phyloP scores from a whole-genome alignment of 805 yeast species.

The Schwanniomyces occidentalis region DNA sequence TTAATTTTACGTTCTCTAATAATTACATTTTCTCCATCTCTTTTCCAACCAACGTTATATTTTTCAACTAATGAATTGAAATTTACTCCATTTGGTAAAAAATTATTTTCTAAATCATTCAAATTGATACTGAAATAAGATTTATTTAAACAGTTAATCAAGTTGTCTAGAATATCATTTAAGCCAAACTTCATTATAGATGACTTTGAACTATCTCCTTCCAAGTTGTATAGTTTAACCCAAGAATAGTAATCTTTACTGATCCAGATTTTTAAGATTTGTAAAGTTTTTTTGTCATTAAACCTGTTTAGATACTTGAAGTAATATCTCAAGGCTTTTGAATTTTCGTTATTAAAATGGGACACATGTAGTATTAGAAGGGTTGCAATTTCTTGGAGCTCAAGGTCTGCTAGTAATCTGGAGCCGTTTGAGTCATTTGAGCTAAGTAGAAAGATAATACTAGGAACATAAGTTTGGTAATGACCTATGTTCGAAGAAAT shows the following conservation, averaged over 20 bases:
- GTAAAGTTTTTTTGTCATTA: constrained; percentile 12
- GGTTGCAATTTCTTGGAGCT: constrained; percentile 40
- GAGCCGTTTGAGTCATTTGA: constrained; percentile 14
- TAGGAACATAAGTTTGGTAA: constrained; percentile 55
- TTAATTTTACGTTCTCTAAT: constrained; percentile 20
- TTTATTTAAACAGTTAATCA: constrained; percentile 27
- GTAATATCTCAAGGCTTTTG: constrained; percentile 31
- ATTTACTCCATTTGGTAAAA: constrained; percentile 28
- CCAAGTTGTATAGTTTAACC: constrained; percentile 30
- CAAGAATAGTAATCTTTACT: constrained; percentile 30
- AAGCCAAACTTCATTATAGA: constrained; percentile 47
- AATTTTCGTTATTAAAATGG: constrained; percentile 37
- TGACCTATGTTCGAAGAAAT: constrained; percentile 47
- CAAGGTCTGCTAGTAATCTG: constrained; percentile 26
- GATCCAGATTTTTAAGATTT: constrained; percentile 27
- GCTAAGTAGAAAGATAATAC: constrained; percentile 44
- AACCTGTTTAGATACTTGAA: constrained; percentile 21
- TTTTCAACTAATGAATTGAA: constrained; percentile 16
- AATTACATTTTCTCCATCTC: constrained; percentile 23
- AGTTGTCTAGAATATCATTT: constrained; percentile 26
- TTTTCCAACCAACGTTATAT: constrained; percentile 31
- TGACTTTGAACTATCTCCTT: constrained; percentile 29
- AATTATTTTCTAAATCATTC: constrained; percentile 20
- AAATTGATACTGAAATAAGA: constrained; percentile 39
- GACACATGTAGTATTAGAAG: constrained; percentile 46